Percentiles rank a stretch among this genome's conserved stretches.
Conservation (phyloP, 495 filamentous ascomycete genomes). For the Tuber aestivum region DNA sequence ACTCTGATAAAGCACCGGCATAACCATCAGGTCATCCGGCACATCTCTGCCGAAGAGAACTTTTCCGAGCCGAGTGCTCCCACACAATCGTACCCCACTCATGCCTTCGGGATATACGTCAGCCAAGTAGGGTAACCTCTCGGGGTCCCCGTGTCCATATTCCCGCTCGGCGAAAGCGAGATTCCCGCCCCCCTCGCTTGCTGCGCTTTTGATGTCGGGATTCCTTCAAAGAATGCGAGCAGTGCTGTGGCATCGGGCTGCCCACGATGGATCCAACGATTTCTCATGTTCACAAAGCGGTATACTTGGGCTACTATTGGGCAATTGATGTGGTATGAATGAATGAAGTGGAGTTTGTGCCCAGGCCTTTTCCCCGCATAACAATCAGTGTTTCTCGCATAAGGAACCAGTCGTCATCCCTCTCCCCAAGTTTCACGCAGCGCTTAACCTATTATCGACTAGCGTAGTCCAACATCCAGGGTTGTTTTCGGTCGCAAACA, state of each 20-base stretch:
- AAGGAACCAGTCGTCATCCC: slow-evolving; percentile 35
- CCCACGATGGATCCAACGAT: background rate
- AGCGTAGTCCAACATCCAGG: slow-evolving; percentile 20
- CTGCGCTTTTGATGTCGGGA: background rate
- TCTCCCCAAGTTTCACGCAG: slow-evolving; percentile 28
- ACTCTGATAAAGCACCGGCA: background rate
- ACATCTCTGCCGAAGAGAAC: background rate
- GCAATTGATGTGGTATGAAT: background rate
- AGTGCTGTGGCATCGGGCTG: background rate
- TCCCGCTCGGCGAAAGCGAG: background rate
- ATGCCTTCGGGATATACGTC: background rate
- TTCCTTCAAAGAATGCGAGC: background rate
- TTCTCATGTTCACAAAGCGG: background rate
- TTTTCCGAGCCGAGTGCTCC: background rate
- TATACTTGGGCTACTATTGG: background rate
- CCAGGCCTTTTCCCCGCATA: slow-evolving; percentile 30
- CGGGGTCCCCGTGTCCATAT: background rate
- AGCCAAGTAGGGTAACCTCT: background rate
- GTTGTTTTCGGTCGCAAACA: slow-evolving; percentile 36
- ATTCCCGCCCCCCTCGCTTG: background rate
- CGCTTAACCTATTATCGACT: slow-evolving; percentile 33
- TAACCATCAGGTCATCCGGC: background rate
- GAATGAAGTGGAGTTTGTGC: slow-evolving; percentile 1
- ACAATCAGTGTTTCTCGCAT: slow-evolving; percentile 33
- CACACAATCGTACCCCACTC: background rate